These are phyloP conservation scores for Leccinum aurantiacum DNA, from an alignment of 768 basidiomycete species.

Conservation along the genomic window DNA sequence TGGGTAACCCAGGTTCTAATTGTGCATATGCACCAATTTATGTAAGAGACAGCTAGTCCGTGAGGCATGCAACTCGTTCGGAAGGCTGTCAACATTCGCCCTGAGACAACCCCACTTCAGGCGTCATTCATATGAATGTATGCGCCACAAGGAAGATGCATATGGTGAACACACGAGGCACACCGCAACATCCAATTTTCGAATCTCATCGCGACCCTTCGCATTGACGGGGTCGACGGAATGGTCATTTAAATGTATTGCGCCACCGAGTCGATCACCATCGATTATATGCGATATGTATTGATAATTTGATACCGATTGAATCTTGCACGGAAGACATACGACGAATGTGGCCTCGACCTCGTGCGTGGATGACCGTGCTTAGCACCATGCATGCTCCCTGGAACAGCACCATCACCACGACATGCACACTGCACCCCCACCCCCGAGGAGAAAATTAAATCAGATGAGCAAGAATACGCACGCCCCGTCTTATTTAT, in stretches of 20 bases:
- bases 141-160: background rate
- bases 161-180: background rate
- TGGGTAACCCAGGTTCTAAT: background rate
- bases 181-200: background rate
- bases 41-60: background rate
- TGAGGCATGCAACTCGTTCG: background rate
- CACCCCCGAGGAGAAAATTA: background rate
- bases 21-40: background rate
- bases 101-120: background rate
- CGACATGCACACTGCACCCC: background rate
- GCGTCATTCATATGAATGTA: background rate
- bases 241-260: background rate
- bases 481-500: background rate
- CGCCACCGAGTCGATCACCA: slow-evolving; percentile 8
- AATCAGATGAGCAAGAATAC: background rate
- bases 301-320: background rate
- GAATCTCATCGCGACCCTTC: background rate
- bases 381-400: background rate
- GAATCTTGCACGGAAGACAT: background rate
- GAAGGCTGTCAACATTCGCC: background rate
- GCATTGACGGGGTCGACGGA: background rate
- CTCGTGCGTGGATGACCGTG: slow-evolving; percentile 4
- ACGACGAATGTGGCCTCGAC: background rate
- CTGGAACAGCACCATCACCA: background rate
- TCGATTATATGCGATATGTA: background rate